These are phyloP conservation scores for Cryptococcus deneoformans DNA, from an alignment of 1,284 basidiomycete genomes.

Conservation along the genomic window DNA sequence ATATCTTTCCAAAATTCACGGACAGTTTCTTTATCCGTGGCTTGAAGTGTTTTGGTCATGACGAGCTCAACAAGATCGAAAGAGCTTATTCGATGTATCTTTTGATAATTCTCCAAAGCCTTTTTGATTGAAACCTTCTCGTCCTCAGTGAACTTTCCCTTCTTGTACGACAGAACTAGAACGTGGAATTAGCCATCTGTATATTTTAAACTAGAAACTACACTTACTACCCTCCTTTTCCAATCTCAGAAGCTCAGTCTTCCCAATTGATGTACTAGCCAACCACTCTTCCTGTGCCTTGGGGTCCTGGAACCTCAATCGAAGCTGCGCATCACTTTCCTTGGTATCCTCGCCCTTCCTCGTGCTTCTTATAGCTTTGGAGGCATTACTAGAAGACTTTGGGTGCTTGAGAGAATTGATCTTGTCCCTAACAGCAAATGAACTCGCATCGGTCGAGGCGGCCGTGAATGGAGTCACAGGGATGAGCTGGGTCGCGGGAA, in stretches of 20 bases:
- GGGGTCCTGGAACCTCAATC: slow-evolving; percentile 3
- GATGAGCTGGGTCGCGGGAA: background rate
- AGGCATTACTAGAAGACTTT: background rate
- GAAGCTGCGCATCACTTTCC: slow-evolving; percentile 3
- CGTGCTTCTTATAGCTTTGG: background rate
- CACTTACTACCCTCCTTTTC: slow-evolving; percentile 38
- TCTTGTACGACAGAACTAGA: slow-evolving; percentile 35
- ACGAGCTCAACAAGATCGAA: slow-evolving; percentile 28
- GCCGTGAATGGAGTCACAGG: background rate
- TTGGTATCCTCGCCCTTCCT: background rate
- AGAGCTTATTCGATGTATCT: slow-evolving; percentile 25
- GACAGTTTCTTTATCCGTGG: slow-evolving; percentile 19
- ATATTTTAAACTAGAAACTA: background rate
- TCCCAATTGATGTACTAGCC: slow-evolving; percentile 25
- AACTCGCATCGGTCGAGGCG: background rate
- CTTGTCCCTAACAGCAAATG: background rate
- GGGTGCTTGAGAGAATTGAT: background rate
- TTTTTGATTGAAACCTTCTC: slow-evolving; percentile 27
- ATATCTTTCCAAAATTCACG: slow-evolving; percentile 37
- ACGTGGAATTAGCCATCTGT: slow-evolving; percentile 4
- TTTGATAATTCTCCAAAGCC: slow-evolving; percentile 25
- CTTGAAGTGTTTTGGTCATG: slow-evolving; percentile 23
- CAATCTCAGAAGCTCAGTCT: slow-evolving; percentile 25
- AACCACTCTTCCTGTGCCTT: slow-evolving; percentile 29
- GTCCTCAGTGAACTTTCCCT: slow-evolving; percentile 29